Conservation (phyloP, 352 stramenopile species). For the Phytophthora citrophthora region DNA sequence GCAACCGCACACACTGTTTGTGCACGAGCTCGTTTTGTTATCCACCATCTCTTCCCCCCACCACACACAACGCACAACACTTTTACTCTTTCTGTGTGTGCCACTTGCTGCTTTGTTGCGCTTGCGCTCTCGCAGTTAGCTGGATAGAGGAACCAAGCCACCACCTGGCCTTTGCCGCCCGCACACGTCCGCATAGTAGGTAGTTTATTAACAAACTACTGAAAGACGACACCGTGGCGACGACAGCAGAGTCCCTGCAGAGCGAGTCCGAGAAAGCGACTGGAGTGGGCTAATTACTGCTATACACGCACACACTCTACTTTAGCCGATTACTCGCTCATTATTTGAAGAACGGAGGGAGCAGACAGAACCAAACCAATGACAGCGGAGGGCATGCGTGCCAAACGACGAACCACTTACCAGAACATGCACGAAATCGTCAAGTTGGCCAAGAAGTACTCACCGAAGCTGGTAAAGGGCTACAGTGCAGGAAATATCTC, state of each 20-base stretch:
- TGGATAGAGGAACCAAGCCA: constrained; percentile 24
- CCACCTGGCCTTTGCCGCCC: constrained; percentile 18
- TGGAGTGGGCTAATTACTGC: constrained; percentile 52
- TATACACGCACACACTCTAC: constrained; percentile 1
- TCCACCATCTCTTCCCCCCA: constrained; percentile 8
- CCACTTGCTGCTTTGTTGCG: constrained; percentile 37
- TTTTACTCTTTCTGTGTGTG: constrained; percentile 27
- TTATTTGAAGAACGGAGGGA: constrained; percentile 4
- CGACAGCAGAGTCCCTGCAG: constrained; percentile 41
- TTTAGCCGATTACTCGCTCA: constrained; percentile 4
- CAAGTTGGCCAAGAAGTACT: constrained; percentile 90
- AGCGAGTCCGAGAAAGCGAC: constrained; percentile 50
- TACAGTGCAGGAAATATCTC: constrained; percentile 91
- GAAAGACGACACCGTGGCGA: constrained; percentile 52
- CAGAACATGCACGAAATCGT: constrained; percentile 91
- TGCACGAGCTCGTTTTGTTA: constrained; percentile 43
- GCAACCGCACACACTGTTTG: constrained; percentile 31
- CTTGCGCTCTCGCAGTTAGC: constrained; percentile 36
- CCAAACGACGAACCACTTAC: constrained; percentile 79
- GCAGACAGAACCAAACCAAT: constrained; percentile 41
- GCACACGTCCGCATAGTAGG: constrained; percentile 30
- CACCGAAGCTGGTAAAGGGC: constrained; percentile 86
- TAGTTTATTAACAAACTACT: constrained; percentile 45
- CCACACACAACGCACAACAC: constrained; percentile 20
- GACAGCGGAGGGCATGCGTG: constrained; percentile 76